Evolutionary conservation across 2,329 filamentous ascomycete species (phyloP).

Genomic region (Colletotrichum sp.): DNA sequence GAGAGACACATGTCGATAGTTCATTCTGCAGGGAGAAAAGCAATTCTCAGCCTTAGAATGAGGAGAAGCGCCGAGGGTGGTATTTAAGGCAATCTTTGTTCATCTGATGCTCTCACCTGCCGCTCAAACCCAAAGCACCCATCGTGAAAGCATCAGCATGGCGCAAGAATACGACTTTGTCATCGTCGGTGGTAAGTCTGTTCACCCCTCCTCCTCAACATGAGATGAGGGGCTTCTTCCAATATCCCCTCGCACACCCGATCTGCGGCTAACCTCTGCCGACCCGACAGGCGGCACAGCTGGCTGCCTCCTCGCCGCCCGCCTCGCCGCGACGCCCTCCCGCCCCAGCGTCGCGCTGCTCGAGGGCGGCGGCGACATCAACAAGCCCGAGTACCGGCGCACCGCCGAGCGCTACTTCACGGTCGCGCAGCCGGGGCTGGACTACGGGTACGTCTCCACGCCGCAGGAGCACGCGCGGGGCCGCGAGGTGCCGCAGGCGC

Average conservation of each 20-base stretch:
- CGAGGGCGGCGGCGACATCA: constrained; percentile 61
- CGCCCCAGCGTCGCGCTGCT: constrained; percentile 62
- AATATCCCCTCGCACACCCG: not conserved
- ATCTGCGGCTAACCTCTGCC: not conserved
- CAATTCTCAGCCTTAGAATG: not conserved
- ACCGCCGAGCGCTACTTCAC: constrained; percentile 56
- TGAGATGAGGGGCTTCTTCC: not conserved
- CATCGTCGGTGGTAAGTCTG: constrained; percentile 36
- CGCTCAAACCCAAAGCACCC: no score
- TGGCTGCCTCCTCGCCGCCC: constrained; percentile 59
- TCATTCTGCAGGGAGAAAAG: not conserved
- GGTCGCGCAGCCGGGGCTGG: constrained; percentile 51
- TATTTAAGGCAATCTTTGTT: not conserved
- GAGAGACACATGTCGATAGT: not conserved
- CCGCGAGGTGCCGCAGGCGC: constrained; percentile 52
- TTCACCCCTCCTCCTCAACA: not conserved
- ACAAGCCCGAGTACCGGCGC: constrained; percentile 52
- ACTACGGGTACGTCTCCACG: constrained; percentile 57
- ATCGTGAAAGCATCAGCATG: not conserved
- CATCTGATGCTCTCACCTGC: not conserved
- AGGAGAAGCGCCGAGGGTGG: not conserved
- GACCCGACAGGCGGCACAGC: constrained; percentile 58
- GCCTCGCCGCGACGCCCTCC: constrained; percentile 50
- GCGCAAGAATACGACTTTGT: constrained; percentile 33
- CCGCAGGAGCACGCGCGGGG: constrained; percentile 48